Evolutionary conservation across 1,284 basidiomycete species (phyloP).

Genomic region (Agaricales sp.): DNA sequence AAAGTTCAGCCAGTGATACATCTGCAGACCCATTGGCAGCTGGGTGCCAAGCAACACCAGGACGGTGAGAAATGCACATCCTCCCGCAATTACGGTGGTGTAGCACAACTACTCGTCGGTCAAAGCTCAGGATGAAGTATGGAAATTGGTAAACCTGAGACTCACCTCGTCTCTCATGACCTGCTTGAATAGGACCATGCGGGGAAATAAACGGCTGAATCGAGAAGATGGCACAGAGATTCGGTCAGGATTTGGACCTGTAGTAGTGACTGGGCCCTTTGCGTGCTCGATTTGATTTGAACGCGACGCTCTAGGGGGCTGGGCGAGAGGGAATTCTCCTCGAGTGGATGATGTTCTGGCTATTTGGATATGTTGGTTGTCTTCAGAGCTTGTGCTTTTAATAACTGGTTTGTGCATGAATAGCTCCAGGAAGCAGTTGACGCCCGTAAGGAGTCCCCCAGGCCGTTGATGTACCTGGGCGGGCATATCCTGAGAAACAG

Average conservation of each 20-base stretch:
- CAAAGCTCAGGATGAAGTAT: neutral
- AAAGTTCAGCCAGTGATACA: constrained; percentile 40
- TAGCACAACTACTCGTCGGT: constrained; percentile 36
- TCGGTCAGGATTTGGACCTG: constrained; percentile 10
- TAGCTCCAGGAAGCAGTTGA: neutral
- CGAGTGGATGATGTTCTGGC: neutral
- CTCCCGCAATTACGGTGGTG: constrained; percentile 42
- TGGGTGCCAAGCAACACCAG: constrained; percentile 42
- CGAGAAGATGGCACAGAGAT: constrained; percentile 30
- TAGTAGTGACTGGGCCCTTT: neutral
- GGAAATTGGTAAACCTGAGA: too few relatives aligned
- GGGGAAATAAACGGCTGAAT: constrained; percentile 38
- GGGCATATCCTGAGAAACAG: constrained; percentile 1
- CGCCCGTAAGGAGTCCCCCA: neutral
- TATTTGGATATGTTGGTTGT: neutral
- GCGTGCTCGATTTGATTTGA: constrained; percentile 14
- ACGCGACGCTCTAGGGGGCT: constrained; percentile 11
- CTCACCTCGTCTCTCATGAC: constrained; percentile 55
- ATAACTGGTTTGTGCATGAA: neutral
- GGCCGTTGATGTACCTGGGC: neutral
- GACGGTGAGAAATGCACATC: constrained; percentile 38
- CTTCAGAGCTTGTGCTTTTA: neutral
- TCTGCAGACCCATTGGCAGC: constrained; percentile 30
- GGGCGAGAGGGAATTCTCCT: constrained; percentile 5
- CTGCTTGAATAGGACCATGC: constrained; percentile 41